Percentiles rank a stretch among this genome's conserved stretches.
Conservation (phyloP, 352 stramenopile species). For the Phytophthora nicotianae region DNA sequence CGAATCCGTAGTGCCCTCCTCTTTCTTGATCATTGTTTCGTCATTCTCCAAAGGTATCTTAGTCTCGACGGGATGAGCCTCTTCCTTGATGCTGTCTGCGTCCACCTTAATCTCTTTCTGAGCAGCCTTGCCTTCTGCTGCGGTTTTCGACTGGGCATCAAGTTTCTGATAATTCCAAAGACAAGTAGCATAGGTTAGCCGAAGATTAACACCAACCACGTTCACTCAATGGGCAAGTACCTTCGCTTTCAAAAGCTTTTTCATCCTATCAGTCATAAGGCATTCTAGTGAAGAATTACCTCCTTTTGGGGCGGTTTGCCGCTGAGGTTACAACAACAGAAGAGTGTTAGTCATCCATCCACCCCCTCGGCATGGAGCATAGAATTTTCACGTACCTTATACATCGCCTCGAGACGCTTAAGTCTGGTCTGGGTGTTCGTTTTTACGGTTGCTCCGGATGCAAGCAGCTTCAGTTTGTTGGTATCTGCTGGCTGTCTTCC, state of each 20-base stretch:
- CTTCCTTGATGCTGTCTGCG: conserved; percentile 14
- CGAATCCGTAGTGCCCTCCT: conserved; percentile 42
- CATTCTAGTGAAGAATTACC: conserved; percentile 45
- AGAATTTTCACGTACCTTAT: conserved; percentile 50
- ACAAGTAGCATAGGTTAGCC: not conserved
- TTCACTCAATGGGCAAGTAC: conserved; percentile 17
- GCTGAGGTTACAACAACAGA: conserved; percentile 19
- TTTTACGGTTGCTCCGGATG: conserved; percentile 52
- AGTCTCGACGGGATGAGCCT: conserved; percentile 3
- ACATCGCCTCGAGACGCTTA: conserved; percentile 73
- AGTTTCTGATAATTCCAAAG: conserved; percentile 21
- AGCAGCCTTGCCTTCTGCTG: conserved; percentile 7
- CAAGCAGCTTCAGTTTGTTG: conserved; percentile 52
- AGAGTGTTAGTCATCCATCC: conserved; percentile 11
- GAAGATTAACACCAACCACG: not conserved
- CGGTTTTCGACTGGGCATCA: conserved; percentile 19
- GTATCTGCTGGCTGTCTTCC: conserved; percentile 21
- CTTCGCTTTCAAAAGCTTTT: conserved; percentile 48
- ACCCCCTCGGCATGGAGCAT: not conserved
- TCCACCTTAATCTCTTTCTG: conserved; percentile 29
- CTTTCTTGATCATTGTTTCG: conserved; percentile 18
- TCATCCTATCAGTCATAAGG: conserved; percentile 53
- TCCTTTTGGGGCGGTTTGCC: conserved; percentile 39
- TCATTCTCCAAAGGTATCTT: conserved; percentile 11
- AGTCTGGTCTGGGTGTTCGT: conserved; percentile 44